Conservation (phyloP, 495 filamentous ascomycete genomes). For the Aspergillus campestris region DNA sequence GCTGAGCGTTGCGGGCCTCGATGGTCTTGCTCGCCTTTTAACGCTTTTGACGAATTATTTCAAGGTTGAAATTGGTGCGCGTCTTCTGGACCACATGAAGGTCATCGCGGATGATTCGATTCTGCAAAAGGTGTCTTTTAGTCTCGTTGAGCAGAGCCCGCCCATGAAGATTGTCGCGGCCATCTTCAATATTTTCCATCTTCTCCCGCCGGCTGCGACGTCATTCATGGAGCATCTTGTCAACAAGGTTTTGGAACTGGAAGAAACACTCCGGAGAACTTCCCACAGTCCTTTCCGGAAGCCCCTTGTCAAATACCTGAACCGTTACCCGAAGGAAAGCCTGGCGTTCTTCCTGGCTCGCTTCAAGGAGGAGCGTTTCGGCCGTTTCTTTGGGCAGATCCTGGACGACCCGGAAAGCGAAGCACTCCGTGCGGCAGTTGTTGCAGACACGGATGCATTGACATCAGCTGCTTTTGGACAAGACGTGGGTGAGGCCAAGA, state of each 20-base stretch:
- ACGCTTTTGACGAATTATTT: slow-evolving; percentile 95
- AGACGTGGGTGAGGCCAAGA: slow-evolving; percentile 50
- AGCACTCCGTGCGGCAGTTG: slow-evolving; percentile 63
- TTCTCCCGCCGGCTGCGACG: slow-evolving; percentile 79
- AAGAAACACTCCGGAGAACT: slow-evolving; percentile 77
- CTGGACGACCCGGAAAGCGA: slow-evolving; percentile 67
- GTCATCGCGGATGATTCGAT: slow-evolving; percentile 71
- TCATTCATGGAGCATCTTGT: slow-evolving; percentile 85
- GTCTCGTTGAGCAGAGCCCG: slow-evolving; percentile 80
- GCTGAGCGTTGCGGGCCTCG: slow-evolving; percentile 78
- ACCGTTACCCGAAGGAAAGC: slow-evolving; percentile 81
- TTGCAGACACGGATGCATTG: slow-evolving; percentile 63
- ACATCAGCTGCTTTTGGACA: slow-evolving; percentile 54
- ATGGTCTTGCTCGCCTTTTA: slow-evolving; percentile 82
- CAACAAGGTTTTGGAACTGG: slow-evolving; percentile 79
- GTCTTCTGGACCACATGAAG: slow-evolving; percentile 86
- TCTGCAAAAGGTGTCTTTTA: slow-evolving; percentile 87
- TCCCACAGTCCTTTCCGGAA: slow-evolving; percentile 88
- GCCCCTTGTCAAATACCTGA: slow-evolving; percentile 90
- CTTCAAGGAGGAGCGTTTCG: slow-evolving; percentile 74
- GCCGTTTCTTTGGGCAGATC: slow-evolving; percentile 93
- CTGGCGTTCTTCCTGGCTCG: slow-evolving; percentile 68
- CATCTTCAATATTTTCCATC: slow-evolving; percentile 93
- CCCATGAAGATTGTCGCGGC: slow-evolving; percentile 89
- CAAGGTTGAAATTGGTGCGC: slow-evolving; percentile 93